phyloP scores from a whole-genome alignment of 352 stramenopile species.

The Pythium aristosporum region DNA sequence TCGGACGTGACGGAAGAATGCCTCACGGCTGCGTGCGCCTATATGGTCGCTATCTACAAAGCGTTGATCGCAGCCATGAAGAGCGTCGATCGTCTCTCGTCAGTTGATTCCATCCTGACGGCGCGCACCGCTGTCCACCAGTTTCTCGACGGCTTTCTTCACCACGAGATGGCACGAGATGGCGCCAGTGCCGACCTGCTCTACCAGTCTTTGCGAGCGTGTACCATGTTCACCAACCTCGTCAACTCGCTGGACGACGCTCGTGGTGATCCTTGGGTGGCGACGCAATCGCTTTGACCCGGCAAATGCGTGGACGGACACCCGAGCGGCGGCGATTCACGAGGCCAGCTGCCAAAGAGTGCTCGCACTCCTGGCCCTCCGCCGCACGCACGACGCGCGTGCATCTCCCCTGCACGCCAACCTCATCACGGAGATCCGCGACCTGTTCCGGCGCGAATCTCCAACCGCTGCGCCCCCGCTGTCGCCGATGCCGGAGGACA shows the following conservation, averaged over 20 bases:
- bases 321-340: neutral
- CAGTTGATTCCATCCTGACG: constrained; percentile 9
- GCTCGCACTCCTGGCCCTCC: neutral
- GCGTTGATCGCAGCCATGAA: constrained; percentile 23
- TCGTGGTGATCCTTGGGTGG: neutral
- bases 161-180: neutral
- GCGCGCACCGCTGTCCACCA: constrained; percentile 20
- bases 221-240: constrained; percentile 61
- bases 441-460: neutral
- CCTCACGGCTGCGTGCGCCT: neutral
- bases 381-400: neutral
- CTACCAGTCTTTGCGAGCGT: constrained; percentile 58
- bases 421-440: neutral
- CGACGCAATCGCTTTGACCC: neutral
- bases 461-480: too few species aligned
- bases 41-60: constrained; percentile 24
- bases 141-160: constrained; percentile 20
- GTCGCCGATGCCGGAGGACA: neutral
- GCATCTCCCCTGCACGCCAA: too few species aligned
- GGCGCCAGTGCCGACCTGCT: constrained; percentile 31
- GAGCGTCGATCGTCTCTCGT: constrained; percentile 7
- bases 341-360: neutral
- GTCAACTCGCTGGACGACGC: constrained; percentile 34
- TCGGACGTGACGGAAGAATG: constrained; percentile 4
- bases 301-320: neutral